Evolutionary conservation across 2,329 filamentous ascomycete genomes (phyloP).

Genomic region (Penicillium nordicum): DNA sequence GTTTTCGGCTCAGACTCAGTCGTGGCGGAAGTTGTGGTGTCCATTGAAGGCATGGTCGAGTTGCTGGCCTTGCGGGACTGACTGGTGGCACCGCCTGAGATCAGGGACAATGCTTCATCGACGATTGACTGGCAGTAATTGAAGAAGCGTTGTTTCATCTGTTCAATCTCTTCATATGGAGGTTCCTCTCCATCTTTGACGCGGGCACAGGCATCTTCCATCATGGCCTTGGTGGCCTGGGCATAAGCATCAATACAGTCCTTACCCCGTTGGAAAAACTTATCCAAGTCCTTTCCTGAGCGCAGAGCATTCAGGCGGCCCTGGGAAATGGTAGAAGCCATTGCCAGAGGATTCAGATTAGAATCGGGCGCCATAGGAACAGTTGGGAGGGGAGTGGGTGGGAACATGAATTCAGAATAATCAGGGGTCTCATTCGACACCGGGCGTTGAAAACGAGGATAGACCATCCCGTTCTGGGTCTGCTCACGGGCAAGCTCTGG

Average conservation of each 20-base stretch:
- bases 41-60: background rate
- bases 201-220: conserved; percentile 1
- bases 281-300: background rate
- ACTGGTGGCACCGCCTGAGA: background rate
- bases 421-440: background rate
- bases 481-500: background rate
- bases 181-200: background rate
- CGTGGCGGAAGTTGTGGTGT: background rate
- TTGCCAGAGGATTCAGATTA: background rate
- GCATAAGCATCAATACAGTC: conserved; percentile 3
- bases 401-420: background rate
- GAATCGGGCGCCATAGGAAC: conserved; percentile 12
- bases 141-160: conserved; percentile 20
- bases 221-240: conserved; percentile 3
- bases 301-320: background rate
- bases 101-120: background rate
- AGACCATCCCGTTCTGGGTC: background rate
- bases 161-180: conserved; percentile 2
- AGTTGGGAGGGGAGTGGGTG: conserved; percentile 8
- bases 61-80: background rate
- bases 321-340: background rate
- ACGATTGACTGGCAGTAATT: conserved; percentile 15
- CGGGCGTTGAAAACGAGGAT: background rate
- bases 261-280: background rate
- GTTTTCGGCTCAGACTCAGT: background rate